Conservation (phyloP, 2,329 filamentous ascomycete genomes). For the Coniella lustricola region DNA sequence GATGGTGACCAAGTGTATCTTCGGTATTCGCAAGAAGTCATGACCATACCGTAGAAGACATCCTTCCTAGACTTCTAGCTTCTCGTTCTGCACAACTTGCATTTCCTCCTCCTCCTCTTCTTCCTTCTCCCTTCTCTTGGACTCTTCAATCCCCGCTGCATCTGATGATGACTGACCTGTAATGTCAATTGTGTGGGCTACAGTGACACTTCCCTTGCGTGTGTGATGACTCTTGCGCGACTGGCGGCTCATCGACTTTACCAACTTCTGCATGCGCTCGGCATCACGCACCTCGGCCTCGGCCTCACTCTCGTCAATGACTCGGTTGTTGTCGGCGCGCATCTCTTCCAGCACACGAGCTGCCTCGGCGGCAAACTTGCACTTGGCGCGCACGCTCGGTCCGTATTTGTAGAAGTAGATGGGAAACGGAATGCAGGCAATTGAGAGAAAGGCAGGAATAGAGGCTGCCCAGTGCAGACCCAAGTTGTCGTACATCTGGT, state of each 20-base stretch:
- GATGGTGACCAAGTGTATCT: too few species aligned
- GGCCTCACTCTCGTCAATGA: slow-evolving; percentile 12
- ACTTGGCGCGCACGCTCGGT: slow-evolving; percentile 27
- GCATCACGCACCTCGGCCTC: slow-evolving; percentile 12
- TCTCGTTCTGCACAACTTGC: too few species aligned
- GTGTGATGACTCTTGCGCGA: slow-evolving; percentile 9
- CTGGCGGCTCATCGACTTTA: slow-evolving; percentile 12
- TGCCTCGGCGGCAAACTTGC: slow-evolving; percentile 22
- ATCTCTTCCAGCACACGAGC: slow-evolving; percentile 13
- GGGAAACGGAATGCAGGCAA: slow-evolving; percentile 34
- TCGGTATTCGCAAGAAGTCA: too few species aligned
- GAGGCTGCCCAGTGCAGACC: slow-evolving; percentile 24
- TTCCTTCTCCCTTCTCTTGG: too few species aligned
- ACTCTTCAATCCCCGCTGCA: neutral
- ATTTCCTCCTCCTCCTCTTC: too few species aligned
- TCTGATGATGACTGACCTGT: neutral
- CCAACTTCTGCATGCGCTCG: slow-evolving; percentile 12
- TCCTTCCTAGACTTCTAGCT: too few species aligned
- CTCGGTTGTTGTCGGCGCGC: slow-evolving; percentile 8
- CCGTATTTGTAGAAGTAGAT: slow-evolving; percentile 31
- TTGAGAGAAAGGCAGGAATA: slow-evolving; percentile 31
- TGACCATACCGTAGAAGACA: too few species aligned
- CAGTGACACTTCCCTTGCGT: neutral
- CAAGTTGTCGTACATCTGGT: slow-evolving; percentile 16
- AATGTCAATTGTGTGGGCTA: neutral